These are phyloP conservation scores for Chamaecyparis obtusa DNA, from an alignment of 75 land plant species.

Conservation along the genomic window DNA sequence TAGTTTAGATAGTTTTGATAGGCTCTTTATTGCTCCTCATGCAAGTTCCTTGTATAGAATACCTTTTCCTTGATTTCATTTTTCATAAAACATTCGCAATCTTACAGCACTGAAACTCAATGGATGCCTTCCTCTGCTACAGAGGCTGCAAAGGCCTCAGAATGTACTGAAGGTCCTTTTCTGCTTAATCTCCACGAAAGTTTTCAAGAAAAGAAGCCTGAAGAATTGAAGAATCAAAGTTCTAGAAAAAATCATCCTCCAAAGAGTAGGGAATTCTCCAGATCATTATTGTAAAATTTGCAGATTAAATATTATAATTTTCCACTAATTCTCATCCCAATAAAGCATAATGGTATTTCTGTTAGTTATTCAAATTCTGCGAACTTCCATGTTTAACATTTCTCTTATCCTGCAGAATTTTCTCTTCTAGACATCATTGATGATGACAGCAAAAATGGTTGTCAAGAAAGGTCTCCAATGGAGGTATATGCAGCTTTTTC, in stretches of 20 bases:
- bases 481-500: slow-evolving; percentile 4
- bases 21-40: background rate
- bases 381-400: background rate
- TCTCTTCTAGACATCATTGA: slow-evolving; percentile 4
- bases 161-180: background rate
- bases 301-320: background rate
- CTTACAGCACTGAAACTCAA: slow-evolving; percentile 10
- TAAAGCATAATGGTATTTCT: background rate
- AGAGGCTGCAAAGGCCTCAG: background rate
- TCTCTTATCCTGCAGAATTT: background rate
- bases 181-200: background rate
- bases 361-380: background rate
- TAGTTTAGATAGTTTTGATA: background rate
- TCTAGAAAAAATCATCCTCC: background rate
- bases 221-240: background rate
- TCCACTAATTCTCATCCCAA: background rate
- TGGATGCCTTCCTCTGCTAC: slow-evolving; percentile 8
- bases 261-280: slow-evolving; percentile 3
- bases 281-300: background rate
- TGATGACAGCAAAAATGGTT: background rate
- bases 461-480: background rate
- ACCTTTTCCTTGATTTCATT: background rate
- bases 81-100: background rate
- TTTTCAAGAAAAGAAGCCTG: background rate
- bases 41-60: background rate